Evolutionary conservation across 768 basidiomycete species (phyloP).

Genomic region (Russula vinacea): DNA sequence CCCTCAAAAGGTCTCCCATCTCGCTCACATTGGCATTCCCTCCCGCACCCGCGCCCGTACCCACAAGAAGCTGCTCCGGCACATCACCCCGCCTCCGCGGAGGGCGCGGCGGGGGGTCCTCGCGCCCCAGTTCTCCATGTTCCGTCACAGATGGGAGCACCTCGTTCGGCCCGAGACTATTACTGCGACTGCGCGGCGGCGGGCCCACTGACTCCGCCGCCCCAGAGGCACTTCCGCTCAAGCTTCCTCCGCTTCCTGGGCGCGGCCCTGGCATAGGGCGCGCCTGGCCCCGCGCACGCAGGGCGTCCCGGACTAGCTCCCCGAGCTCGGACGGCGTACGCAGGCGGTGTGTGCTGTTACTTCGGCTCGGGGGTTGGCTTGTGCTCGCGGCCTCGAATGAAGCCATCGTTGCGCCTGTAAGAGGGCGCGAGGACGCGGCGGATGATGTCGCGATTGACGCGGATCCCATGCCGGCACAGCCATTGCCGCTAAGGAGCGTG

Average conservation of each 20-base stretch:
- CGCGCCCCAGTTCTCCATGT: conserved; percentile 19
- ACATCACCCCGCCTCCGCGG: neutral
- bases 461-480: neutral
- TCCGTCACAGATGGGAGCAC: conserved; percentile 28
- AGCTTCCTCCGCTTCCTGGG: conserved; percentile 4
- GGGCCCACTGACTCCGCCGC: neutral
- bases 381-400: conserved; percentile 12
- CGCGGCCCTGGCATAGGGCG: conserved; percentile 9
- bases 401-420: conserved; percentile 18
- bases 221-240: neutral
- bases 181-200: conserved; percentile 1
- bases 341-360: conserved; percentile 23
- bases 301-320: conserved; percentile 22
- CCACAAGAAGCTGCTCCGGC: neutral
- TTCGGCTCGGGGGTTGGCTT: conserved; percentile 23
- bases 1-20: conserved; percentile 15
- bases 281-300: conserved; percentile 11
- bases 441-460: conserved; percentile 14
- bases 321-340: conserved; percentile 26
- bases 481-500: conserved; percentile 6
- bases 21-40: neutral
- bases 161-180: conserved; percentile 23
- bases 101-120: neutral
- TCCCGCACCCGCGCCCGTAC: neutral
- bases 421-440: conserved; percentile 22